Evolutionary conservation across 1,139 yeast species (phyloP).

Genomic region (Candida gigantensis): DNA sequence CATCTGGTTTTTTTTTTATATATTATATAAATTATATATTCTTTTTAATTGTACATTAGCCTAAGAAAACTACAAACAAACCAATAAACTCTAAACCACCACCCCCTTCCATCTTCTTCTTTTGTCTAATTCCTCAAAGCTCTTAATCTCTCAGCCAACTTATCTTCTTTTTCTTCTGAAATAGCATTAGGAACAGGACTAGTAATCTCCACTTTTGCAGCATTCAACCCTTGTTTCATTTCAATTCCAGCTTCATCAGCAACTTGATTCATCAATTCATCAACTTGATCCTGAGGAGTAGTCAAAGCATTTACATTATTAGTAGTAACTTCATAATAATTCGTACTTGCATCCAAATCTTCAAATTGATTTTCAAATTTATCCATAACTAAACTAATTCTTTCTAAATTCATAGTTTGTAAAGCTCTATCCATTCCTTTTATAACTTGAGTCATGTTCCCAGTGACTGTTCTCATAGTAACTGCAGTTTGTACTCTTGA

Average conservation of each 20-base stretch:
- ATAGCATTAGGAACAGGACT: constrained; percentile 43
- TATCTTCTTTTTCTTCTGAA: constrained; percentile 81
- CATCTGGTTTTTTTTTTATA: too few relatives aligned
- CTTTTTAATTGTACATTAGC: constrained; percentile 6
- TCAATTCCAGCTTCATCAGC: constrained; percentile 99
- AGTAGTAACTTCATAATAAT: constrained; percentile 90
- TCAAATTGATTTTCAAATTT: constrained; percentile 95
- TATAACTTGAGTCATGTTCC: constrained; percentile 90
- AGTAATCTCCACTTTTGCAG: constrained; percentile 48
- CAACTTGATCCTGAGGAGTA: constrained; percentile 96
- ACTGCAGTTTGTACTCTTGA: constrained; percentile 96
- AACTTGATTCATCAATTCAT: constrained; percentile 83
- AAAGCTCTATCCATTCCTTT: constrained; percentile 96
- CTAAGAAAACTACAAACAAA: too few relatives aligned
- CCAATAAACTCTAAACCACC: too few relatives aligned
- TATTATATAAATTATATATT: too few relatives aligned
- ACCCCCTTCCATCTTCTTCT: too few relatives aligned
- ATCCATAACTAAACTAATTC: constrained; percentile 93
- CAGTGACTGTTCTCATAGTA: constrained; percentile 92
- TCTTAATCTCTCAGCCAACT: constrained; percentile 80
- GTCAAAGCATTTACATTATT: constrained; percentile 83
- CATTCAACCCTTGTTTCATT: constrained; percentile 76
- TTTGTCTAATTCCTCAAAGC: constrained; percentile 57
- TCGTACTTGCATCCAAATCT: constrained; percentile 90
- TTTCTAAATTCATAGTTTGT: constrained; percentile 92